Percentiles rank a stretch among this genome's conserved stretches.
Evolutionary conservation across 2,329 filamentous ascomycete genomes (phyloP).

Genomic region (Elsinoe ampelina): DNA sequence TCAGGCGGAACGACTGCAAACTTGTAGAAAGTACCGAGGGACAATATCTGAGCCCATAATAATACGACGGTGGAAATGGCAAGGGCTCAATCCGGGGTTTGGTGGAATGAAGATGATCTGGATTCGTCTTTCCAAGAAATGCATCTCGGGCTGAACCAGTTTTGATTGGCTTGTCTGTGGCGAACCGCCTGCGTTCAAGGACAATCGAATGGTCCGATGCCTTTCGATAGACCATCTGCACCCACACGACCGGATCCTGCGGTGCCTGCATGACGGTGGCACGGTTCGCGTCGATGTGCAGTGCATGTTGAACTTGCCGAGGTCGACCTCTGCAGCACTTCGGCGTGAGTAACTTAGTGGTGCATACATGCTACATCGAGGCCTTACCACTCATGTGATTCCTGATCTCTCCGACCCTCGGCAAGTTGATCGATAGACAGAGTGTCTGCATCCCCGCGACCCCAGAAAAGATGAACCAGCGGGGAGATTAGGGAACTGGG

Average conservation of each 20-base stretch:
- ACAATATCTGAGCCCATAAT: neutral
- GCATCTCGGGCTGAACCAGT: neutral
- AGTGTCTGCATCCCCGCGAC: neutral
- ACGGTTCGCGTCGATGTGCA: neutral
- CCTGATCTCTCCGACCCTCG: constrained; percentile 3
- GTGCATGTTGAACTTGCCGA: neutral
- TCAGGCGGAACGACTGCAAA: neutral
- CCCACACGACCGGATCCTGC: constrained; percentile 4
- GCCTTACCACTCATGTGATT: neutral
- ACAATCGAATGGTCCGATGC: neutral
- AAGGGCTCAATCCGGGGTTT: neutral
- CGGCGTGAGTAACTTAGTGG: neutral
- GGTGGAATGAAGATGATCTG: neutral
- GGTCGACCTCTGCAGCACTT: neutral
- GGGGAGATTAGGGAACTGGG: neutral
- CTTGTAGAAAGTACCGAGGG: constrained; percentile 1
- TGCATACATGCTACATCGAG: neutral
- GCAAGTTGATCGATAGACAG: neutral
- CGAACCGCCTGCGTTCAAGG: neutral
- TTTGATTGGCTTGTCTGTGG: constrained; percentile 1
- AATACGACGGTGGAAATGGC: neutral
- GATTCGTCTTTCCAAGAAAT: constrained; percentile 5
- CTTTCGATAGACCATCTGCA: constrained; percentile 6
- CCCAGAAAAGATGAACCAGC: neutral
- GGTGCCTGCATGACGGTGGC: neutral